phyloP scores from a whole-genome alignment of 2,329 filamentous ascomycete species.

The Penicillium sp. region DNA sequence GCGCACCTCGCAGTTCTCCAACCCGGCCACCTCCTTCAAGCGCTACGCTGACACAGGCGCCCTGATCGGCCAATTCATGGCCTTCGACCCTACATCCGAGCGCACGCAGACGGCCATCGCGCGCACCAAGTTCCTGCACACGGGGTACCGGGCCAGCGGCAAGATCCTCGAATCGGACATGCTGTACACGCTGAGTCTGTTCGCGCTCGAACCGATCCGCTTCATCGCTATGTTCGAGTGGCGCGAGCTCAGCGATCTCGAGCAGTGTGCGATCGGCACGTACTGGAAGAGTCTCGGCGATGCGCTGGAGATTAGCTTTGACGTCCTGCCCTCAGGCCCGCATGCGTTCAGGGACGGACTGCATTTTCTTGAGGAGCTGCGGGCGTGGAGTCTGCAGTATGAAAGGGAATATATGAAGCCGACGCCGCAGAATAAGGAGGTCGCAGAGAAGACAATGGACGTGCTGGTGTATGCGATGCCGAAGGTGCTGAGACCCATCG shows the following conservation, averaged over 20 bases:
- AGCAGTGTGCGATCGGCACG: constrained; percentile 67
- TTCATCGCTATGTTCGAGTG: constrained; percentile 73
- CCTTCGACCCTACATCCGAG: constrained; percentile 48
- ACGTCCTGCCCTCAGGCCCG: constrained; percentile 45
- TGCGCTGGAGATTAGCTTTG: constrained; percentile 67
- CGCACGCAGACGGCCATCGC: constrained; percentile 59
- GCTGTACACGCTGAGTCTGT: constrained; percentile 68
- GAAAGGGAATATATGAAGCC: constrained; percentile 65
- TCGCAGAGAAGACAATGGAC: constrained; percentile 64
- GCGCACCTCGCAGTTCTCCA: constrained; percentile 55
- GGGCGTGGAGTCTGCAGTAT: constrained; percentile 59
- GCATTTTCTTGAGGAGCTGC: constrained; percentile 57
- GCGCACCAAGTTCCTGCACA: constrained; percentile 68
- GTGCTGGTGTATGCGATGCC: constrained; percentile 65
- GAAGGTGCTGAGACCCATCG: constrained; percentile 50
- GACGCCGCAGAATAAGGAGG: constrained; percentile 52
- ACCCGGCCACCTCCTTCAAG: constrained; percentile 53
- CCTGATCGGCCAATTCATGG: constrained; percentile 55
- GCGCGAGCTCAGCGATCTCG: constrained; percentile 69
- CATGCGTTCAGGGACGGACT: constrained; percentile 54
- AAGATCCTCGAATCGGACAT: constrained; percentile 67
- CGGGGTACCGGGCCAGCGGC: constrained; percentile 59
- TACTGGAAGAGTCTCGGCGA: constrained; percentile 76
- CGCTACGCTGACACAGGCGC: constrained; percentile 58
- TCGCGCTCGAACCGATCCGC: constrained; percentile 67